Evolutionary conservation across 805 yeast species (phyloP), one percentile per base, ranked within the genome.

Genomic region (Zygosaccharomyces kombuchaensis): DNA sequence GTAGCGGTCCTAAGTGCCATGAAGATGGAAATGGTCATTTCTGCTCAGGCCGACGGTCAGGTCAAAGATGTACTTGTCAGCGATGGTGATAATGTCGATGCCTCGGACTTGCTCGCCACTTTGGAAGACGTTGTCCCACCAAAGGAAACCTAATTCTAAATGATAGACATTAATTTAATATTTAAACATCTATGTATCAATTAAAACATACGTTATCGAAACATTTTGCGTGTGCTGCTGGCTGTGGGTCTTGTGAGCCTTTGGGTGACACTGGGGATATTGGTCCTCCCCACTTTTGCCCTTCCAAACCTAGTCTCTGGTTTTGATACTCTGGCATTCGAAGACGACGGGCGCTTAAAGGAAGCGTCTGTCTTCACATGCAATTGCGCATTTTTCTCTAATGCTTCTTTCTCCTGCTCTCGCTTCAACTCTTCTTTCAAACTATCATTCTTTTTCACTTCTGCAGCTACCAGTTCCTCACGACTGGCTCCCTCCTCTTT

Each of bases 11-110:
- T 91, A 65, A 81, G 91, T 65, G 99, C 99, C 53, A 91, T 91
- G 99, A 91, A 91, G 80, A 91, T 91, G 99, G 99, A 93, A 75
- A 93, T 93, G 97, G 95, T 93, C 43, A 90, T 91, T 59, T 80
- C 88, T 66, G 91, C 99, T 17, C 95, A 95, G 45, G 84, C 81
- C 48, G 76, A 83, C 48, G 99, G 99, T 67, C 80, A 77, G 63
- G 80, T 93, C 51, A 82, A 84, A 39, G 87, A 84, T 17, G 77
- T 93, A 16, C 67, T 76, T 40, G 84, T 88, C 54, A 82, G 82
- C 68, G 95, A 87, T 65, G 96, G 96, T 58, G 99, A 93, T 62
- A 83, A 91, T 43, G 97, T 93, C 40, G 99, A 90, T 61, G 96
- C 97, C 44, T 82, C 85, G 53, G 99, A 93, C 66, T 74, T 93